Evolutionary conservation across 164 flowering plant species (phyloP).

Genomic region (Santalum album): DNA sequence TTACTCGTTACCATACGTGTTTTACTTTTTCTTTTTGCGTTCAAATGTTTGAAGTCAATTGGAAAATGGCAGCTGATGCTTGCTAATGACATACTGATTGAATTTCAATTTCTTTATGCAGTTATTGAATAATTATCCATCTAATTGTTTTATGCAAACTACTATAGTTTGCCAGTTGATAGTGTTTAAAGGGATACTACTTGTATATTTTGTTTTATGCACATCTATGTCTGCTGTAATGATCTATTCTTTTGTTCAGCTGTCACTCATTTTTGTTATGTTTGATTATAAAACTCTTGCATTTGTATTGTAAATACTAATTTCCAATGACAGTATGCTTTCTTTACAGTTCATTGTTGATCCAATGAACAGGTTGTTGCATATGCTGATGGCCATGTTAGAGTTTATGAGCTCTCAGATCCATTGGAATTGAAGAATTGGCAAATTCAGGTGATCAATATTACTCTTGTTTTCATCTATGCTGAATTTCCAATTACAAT

Average conservation of each 20-base stretch:
- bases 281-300: too few relatives aligned
- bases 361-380: conserved; percentile 52
- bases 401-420: conserved; percentile 74
- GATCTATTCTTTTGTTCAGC: too few relatives aligned
- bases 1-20: neutral
- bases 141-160: too few relatives aligned
- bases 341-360: neutral
- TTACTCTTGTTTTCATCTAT: neutral
- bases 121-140: too few relatives aligned
- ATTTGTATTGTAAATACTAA: too few relatives aligned
- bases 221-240: too few relatives aligned
- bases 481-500: neutral
- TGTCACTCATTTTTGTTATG: too few relatives aligned
- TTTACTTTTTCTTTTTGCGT: neutral
- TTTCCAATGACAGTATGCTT: neutral
- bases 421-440: conserved; percentile 70
- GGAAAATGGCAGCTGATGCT: neutral
- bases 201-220: too few relatives aligned
- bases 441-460: conserved; percentile 79
- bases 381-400: conserved; percentile 72
- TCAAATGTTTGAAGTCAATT: conserved; percentile 1
- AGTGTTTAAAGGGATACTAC: too few relatives aligned
- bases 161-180: too few relatives aligned
- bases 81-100: neutral
- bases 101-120: neutral